Conservation (phyloP, 768 basidiomycete genomes). For the Russula sp. region DNA sequence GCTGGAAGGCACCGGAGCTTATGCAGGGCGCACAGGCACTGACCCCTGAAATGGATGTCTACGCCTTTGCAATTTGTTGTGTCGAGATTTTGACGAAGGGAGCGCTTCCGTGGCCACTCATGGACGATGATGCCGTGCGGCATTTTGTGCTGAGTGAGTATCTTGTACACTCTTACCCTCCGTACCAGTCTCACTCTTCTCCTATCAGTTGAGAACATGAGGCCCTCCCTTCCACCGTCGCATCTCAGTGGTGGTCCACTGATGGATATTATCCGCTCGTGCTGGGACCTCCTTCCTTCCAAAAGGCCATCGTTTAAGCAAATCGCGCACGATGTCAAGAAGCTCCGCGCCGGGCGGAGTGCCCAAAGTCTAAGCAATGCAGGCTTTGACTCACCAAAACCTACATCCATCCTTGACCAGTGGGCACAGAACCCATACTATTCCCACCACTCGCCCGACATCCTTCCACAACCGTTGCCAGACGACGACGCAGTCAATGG, state of each 20-base stretch:
- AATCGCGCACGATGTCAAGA: constrained; percentile 41
- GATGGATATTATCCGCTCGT: constrained; percentile 40
- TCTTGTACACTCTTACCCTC: not conserved
- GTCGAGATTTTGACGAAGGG: constrained; percentile 58
- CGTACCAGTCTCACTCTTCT: not conserved
- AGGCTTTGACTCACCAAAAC: constrained; percentile 30
- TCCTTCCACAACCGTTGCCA: constrained; percentile 22
- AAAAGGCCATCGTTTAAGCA: constrained; percentile 46
- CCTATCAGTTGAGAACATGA: constrained; percentile 22
- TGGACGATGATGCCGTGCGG: constrained; percentile 45
- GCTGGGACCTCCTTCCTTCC: constrained; percentile 50
- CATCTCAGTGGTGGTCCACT: constrained; percentile 30
- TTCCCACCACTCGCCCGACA: constrained; percentile 26
- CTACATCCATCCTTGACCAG: constrained; percentile 22
- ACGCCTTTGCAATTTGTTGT: constrained; percentile 60
- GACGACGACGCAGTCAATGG: no score
- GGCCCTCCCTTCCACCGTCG: constrained; percentile 34
- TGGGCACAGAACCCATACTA: constrained; percentile 12
- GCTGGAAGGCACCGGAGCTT: constrained; percentile 70
- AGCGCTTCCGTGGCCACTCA: constrained; percentile 47
- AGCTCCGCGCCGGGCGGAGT: constrained; percentile 36
- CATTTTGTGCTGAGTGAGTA: constrained; percentile 42
- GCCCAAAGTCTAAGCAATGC: constrained; percentile 17
- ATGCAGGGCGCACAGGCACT: constrained; percentile 40
- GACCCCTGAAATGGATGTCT: constrained; percentile 56